These are phyloP conservation scores for Umbelopsis sp. DNA, from an alignment of 192 early-diverging fungal genomes.

Conservation along the genomic window DNA sequence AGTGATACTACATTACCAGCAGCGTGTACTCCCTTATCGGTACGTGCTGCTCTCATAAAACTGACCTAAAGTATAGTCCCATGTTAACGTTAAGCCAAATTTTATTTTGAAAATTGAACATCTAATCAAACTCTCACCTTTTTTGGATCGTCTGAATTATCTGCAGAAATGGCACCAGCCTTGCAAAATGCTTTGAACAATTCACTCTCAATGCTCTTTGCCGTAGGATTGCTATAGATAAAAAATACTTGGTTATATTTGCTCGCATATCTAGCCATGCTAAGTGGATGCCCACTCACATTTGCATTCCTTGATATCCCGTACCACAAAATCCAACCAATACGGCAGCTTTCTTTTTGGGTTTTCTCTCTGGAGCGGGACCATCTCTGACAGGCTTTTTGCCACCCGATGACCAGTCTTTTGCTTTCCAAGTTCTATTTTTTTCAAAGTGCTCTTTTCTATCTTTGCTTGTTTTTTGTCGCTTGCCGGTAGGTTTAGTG, in stretches of 20 bases:
- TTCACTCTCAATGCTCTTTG: constrained; percentile 86
- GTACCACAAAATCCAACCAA: constrained; percentile 94
- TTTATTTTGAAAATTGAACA: too few relatives aligned
- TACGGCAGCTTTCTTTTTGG: constrained; percentile 90
- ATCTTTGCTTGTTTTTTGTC: constrained; percentile 28
- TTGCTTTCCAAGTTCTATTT: constrained; percentile 22
- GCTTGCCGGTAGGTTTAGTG: not conserved
- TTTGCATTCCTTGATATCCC: constrained; percentile 96
- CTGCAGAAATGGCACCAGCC: constrained; percentile 81
- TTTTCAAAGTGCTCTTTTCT: constrained; percentile 29
- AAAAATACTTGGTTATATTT: not conserved
- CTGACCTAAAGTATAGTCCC: constrained; percentile 54
- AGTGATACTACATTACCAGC: constrained; percentile 92
- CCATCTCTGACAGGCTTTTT: constrained; percentile 33
- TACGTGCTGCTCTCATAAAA: constrained; percentile 90
- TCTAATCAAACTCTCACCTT: constrained; percentile 46
- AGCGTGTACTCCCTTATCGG: constrained; percentile 99
- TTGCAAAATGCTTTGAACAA: constrained; percentile 84
- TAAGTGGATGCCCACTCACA: constrained; percentile 53
- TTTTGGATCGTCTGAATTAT: constrained; percentile 82
- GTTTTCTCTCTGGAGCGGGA: constrained; percentile 54
- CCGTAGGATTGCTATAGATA: constrained; percentile 73
- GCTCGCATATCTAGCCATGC: not conserved
- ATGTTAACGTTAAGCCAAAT: not conserved
- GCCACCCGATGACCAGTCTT: not conserved